Evolutionary conservation across 108 stramenopile genomes (phyloP), one percentile per base, ranked within the genome.

Genomic region (Schizochytrium sp.): DNA sequence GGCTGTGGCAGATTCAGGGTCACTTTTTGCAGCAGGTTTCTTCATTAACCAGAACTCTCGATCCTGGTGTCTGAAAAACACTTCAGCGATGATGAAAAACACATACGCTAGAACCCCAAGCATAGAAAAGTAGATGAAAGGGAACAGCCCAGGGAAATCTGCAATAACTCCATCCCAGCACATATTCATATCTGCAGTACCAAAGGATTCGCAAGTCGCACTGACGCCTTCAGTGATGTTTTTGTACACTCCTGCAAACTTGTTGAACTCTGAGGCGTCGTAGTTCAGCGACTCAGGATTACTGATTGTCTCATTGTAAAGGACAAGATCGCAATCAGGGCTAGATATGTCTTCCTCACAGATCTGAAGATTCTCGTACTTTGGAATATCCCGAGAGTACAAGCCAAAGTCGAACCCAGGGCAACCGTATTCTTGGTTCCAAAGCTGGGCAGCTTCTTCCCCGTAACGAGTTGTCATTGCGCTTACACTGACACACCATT

Each of bases 391-490:
- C 50, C 50, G 38, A n/a, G 40, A 47, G 28, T 83, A 83, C 17
- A 28, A 17, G 76, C 17, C 47, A 49, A 83, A 55, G 2, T 83
- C 76, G 47, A 55, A 83, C n/a, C 76, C 76, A 5, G 47, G 50
- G 76, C 76, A 83, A n/a, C 76, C 76, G 53, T 55, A 55, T 38
- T 55, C 50, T 56, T 10, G 5, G 76, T 83, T 83, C 64, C 64
- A 69, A 53, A 69, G 40, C 1, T 12, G 19, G 28, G 64, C 64
- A 7, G 64, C 64, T 2, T 38, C 64, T 8, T 8, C 10, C 12
- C 40, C 42, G 0, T 44, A 38, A 44, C 64, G 64, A 69, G 64
- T 44, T 44, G 40, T 44, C 64, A 69, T 2, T 2, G 64, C 40
- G 42, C 44, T 44, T 38, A 44, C 64, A 44, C 64, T 69, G 64